Evolutionary conservation across 192 early-diverging fungal species (phyloP).

Genomic region (Podila horticola): DNA sequence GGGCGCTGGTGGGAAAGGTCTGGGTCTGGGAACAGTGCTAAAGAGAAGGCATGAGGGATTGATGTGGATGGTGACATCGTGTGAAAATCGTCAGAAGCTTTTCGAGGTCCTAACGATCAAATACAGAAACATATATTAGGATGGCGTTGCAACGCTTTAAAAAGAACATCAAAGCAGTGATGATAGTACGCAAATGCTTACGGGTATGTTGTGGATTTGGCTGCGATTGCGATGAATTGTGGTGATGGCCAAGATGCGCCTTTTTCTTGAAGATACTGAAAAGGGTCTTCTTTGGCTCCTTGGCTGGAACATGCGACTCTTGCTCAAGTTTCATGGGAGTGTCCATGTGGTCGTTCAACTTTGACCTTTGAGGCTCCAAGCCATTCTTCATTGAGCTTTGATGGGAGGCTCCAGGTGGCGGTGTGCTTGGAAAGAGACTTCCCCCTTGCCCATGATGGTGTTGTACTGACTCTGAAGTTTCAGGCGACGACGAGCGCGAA

Average conservation of each 20-base stretch:
- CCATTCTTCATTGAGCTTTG: constrained; percentile 37
- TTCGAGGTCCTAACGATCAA: constrained; percentile 18
- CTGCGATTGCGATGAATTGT: not conserved
- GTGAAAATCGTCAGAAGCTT: constrained; percentile 22
- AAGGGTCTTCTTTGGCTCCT: constrained; percentile 33
- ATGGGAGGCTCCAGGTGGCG: constrained; percentile 5
- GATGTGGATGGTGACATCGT: constrained; percentile 5
- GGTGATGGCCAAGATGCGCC: constrained; percentile 17
- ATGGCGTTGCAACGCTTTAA: too few relatives aligned
- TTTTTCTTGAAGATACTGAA: constrained; percentile 33
- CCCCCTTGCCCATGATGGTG: constrained; percentile 7
- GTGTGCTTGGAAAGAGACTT: constrained; percentile 6
- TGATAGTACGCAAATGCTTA: not conserved
- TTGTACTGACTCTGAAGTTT: not conserved
- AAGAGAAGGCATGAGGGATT: constrained; percentile 8
- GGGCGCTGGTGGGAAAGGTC: constrained; percentile 18
- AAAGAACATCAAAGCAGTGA: not conserved
- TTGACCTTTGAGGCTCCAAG: constrained; percentile 33
- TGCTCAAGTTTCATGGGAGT: constrained; percentile 13
- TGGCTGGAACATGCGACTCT: constrained; percentile 18
- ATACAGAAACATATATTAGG: not conserved
- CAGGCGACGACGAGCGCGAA: constrained; percentile 38
- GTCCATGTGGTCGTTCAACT: constrained; percentile 28
- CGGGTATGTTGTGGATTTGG: constrained; percentile 5
- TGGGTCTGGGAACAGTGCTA: constrained; percentile 22